Evolutionary conservation across 1,284 basidiomycete genomes (phyloP).

Genomic region (Inonotus obliquus): DNA sequence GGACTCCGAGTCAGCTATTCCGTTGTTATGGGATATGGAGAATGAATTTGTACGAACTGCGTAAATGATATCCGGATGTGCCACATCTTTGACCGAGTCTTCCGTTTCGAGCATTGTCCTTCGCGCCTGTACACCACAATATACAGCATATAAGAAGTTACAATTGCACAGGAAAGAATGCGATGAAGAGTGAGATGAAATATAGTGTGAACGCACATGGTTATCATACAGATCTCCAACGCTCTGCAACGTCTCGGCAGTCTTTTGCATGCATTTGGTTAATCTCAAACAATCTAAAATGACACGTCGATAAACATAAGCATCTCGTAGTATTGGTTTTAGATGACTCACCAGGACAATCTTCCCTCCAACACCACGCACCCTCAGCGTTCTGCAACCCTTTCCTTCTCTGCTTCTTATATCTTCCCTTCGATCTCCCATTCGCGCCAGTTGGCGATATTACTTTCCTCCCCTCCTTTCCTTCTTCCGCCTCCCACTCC

Average conservation of each 20-base stretch:
- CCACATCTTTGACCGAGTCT: slow-evolving; percentile 69
- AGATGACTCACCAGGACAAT: slow-evolving; percentile 49
- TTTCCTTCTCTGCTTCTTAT: slow-evolving; percentile 24
- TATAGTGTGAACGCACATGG: slow-evolving; percentile 46
- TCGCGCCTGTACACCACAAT: slow-evolving; percentile 48
- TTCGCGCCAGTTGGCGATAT: background rate
- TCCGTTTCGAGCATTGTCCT: slow-evolving; percentile 68
- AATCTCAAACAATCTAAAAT: slow-evolving; percentile 62
- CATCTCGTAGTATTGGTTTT: too few relatives aligned
- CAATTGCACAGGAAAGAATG: background rate
- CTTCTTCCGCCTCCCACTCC: slow-evolving; percentile 38
- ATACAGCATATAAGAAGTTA: background rate
- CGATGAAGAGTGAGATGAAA: background rate
- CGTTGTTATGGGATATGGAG: background rate
- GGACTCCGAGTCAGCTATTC: background rate
- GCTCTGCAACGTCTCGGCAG: slow-evolving; percentile 66
- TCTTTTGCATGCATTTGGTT: slow-evolving; percentile 76
- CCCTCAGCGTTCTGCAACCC: slow-evolving; percentile 67
- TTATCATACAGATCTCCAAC: slow-evolving; percentile 77
- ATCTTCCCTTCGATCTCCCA: background rate
- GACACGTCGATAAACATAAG: too few relatives aligned
- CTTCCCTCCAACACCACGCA: slow-evolving; percentile 84
- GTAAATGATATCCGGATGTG: slow-evolving; percentile 69
- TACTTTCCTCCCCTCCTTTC: slow-evolving; percentile 19
- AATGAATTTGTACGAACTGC: slow-evolving; percentile 39